Conservation (phyloP, 805 yeast species). For the Limtongia smithiae region DNA sequence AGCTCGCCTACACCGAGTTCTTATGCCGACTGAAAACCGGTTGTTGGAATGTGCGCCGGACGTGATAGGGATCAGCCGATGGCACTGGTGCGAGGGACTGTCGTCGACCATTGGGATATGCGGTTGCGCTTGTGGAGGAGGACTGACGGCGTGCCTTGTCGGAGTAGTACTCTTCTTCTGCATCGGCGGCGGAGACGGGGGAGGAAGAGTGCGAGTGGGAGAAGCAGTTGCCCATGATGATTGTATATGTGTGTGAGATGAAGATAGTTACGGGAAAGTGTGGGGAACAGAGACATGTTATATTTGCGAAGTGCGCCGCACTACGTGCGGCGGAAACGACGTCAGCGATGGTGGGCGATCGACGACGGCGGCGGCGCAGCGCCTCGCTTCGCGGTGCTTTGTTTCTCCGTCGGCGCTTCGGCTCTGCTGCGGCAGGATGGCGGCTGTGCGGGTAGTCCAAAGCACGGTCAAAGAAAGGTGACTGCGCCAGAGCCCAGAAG, state of each 20-base stretch:
- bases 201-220: not conserved
- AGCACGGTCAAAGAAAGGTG: too few relatives aligned
- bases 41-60: constrained; percentile 12
- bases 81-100: constrained; percentile 24
- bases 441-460: too few relatives aligned
- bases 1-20: not conserved
- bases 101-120: constrained; percentile 9
- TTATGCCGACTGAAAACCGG: constrained; percentile 13
- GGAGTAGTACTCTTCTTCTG: not conserved
- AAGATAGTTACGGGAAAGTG: too few relatives aligned
- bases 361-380: too few relatives aligned
- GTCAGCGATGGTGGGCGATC: too few relatives aligned
- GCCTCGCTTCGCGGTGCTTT: too few relatives aligned
- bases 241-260: not conserved
- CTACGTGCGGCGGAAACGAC: too few relatives aligned
- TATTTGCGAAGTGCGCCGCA: too few relatives aligned
- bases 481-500: too few relatives aligned
- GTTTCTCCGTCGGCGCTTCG: too few relatives aligned
- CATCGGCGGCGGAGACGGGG: not conserved
- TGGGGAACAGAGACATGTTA: too few relatives aligned
- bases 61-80: constrained; percentile 14
- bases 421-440: too few relatives aligned
- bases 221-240: constrained; percentile 22
- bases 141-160: constrained; percentile 10
- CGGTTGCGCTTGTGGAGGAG: constrained; percentile 1